Evolutionary conservation across 2,329 filamentous ascomycete species (phyloP).

Genomic region (Fusarium mundagurra): DNA sequence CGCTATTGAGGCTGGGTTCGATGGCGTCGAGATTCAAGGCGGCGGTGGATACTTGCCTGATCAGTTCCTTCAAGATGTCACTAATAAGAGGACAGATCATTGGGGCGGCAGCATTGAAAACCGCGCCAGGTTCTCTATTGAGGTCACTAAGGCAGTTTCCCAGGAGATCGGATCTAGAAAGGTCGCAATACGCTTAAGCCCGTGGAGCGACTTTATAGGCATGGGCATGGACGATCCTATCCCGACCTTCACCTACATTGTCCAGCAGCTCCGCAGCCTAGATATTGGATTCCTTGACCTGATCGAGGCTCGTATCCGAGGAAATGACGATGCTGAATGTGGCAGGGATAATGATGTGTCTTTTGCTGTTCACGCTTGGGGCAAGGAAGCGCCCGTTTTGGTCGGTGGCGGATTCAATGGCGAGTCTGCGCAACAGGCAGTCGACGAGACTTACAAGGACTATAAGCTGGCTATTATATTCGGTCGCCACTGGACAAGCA

Average conservation of each 20-base stretch:
- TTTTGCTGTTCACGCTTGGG: not conserved
- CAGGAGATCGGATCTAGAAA: fast-evolving
- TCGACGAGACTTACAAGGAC: not conserved
- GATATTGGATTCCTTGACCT: not conserved
- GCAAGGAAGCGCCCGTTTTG: not conserved
- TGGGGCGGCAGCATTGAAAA: not conserved
- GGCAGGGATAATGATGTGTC: not conserved
- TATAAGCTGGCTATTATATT: not conserved
- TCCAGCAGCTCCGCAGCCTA: not conserved
- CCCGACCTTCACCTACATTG: not conserved
- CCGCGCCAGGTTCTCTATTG: not conserved
- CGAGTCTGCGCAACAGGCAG: not conserved
- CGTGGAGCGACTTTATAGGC: not conserved
- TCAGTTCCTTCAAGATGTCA: too few species aligned
- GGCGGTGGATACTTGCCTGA: too few species aligned
- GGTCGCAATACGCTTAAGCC: not conserved
- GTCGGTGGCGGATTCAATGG: not conserved
- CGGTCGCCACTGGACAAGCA: not conserved
- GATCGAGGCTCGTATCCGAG: not conserved
- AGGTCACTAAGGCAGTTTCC: fast-evolving
- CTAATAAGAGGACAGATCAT: too few species aligned
- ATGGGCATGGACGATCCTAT: not conserved
- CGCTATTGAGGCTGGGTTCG: too few species aligned
- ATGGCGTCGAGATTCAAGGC: too few species aligned
- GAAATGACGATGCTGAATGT: not conserved